phyloP scores from a whole-genome alignment of 163 green algal genomes.

The Scenedesmus sp. region DNA sequence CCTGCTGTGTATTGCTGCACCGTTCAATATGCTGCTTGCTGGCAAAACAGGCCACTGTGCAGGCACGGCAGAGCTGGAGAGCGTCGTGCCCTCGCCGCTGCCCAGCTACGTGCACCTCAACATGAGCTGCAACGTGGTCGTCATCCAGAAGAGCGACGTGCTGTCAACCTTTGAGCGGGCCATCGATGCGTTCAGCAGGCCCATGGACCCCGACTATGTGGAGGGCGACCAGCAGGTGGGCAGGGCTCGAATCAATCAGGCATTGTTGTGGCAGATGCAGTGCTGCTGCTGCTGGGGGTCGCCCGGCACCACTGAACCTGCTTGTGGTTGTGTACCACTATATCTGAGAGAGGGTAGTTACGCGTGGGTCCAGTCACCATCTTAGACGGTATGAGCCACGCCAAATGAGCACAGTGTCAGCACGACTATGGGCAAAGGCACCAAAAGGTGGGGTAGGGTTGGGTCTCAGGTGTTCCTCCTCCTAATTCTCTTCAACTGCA shows the following conservation, averaged over 20 bases:
- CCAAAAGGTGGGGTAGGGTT: neutral
- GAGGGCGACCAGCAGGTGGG: conserved; percentile 68
- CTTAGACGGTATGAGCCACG: too few species aligned
- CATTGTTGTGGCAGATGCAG: too few species aligned
- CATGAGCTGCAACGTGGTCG: conserved; percentile 71
- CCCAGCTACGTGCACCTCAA: conserved; percentile 74
- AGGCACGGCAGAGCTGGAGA: conserved; percentile 55
- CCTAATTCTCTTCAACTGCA: too few species aligned
- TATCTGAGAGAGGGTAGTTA: too few species aligned
- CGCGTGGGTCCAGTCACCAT: too few species aligned
- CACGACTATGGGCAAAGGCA: neutral
- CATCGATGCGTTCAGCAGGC: conserved; percentile 67
- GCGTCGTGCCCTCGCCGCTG: conserved; percentile 58
- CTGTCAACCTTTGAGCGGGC: conserved; percentile 63
- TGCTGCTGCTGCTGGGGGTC: too few species aligned
- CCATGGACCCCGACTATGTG: conserved; percentile 57
- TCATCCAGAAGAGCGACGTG: conserved; percentile 57
- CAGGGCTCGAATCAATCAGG: too few species aligned
- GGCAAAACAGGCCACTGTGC: conserved; percentile 64
- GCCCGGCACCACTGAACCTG: too few species aligned
- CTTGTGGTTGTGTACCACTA: too few species aligned
- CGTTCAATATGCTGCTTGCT: neutral
- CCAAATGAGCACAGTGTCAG: too few species aligned
- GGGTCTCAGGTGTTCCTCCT: too few species aligned
- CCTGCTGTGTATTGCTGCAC: neutral